Evolutionary conservation across 2,329 filamentous ascomycete genomes (phyloP).

Genomic region (Fusarium lateritium): DNA sequence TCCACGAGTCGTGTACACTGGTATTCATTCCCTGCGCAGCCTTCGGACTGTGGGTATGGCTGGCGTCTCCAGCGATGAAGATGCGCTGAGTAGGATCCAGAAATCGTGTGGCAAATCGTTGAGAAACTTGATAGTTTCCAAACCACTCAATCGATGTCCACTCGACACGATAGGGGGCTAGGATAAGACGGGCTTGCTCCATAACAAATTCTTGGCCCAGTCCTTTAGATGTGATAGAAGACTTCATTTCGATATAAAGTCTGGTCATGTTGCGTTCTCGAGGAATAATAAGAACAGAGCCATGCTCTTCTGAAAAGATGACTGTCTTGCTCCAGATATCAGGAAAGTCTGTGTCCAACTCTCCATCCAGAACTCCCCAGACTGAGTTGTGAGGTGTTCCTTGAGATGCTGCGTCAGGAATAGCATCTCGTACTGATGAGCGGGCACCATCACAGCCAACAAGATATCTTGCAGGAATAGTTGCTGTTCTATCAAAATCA

Average conservation of each 20-base stretch:
- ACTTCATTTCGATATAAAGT: constrained; percentile 71
- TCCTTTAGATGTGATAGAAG: constrained; percentile 56
- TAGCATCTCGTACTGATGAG: constrained; percentile 76
- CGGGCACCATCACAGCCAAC: constrained; percentile 74
- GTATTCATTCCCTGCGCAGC: constrained; percentile 79
- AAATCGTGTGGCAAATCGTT: constrained; percentile 79
- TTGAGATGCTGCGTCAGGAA: constrained; percentile 69
- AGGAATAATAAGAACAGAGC: constrained; percentile 79
- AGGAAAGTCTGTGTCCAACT: constrained; percentile 79
- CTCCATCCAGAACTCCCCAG: constrained; percentile 81
- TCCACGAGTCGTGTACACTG: constrained; percentile 73
- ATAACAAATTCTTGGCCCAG: constrained; percentile 78
- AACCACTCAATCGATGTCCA: constrained; percentile 78
- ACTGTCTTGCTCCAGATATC: constrained; percentile 82
- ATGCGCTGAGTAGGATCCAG: constrained; percentile 69
- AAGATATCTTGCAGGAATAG: constrained; percentile 32
- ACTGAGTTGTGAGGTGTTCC: constrained; percentile 67
- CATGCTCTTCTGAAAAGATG: constrained; percentile 75
- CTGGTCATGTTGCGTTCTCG: constrained; percentile 82
- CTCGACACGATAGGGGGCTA: constrained; percentile 68
- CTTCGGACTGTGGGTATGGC: constrained; percentile 80
- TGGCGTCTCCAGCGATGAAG: constrained; percentile 79
- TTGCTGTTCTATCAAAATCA: not conserved
- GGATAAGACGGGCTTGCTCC: constrained; percentile 72
- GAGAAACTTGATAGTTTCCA: constrained; percentile 78